A percentile compares a stretch with the other conserved stretches of the same genome.
Evolutionary conservation across 106 monocot genomes (phyloP).

Genomic region (Platanthera zijinensis): DNA sequence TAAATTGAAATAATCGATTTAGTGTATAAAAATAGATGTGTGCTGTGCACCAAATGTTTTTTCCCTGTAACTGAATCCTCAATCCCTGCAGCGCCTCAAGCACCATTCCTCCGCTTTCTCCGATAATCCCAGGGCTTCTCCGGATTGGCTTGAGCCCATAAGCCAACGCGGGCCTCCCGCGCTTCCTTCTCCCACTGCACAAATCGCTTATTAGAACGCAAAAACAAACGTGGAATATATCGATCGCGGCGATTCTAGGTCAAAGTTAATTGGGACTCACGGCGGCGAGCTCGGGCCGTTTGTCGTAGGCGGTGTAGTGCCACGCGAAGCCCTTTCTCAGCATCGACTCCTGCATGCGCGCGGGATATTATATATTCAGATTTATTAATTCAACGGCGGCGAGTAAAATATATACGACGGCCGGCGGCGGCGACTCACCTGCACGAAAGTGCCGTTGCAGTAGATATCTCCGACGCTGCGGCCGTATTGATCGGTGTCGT

Average conservation of each 20-base stretch:
- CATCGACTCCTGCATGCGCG: slow-evolving; percentile 58
- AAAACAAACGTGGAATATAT: not conserved
- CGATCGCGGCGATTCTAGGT: not conserved
- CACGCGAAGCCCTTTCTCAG: slow-evolving; percentile 70
- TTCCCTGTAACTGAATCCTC: no score
- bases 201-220: not conserved
- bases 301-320: slow-evolving; percentile 84
- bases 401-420: not conserved
- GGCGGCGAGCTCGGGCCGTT: slow-evolving; percentile 58
- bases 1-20: no score
- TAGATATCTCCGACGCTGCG: slow-evolving; percentile 79
- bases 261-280: slow-evolving; percentile 19
- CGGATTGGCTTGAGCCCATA: slow-evolving; percentile 75
- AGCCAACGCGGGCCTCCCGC: slow-evolving; percentile 37
- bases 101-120: slow-evolving; percentile 44
- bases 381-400: not conserved
- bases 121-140: slow-evolving; percentile 98
- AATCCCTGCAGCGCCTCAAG: not conserved
- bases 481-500: slow-evolving; percentile 58
- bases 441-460: slow-evolving; percentile 61
- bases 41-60: no score
- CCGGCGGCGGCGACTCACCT: slow-evolving; percentile 32
- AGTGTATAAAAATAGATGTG: no score
- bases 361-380: no score
- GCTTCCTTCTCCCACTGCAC: slow-evolving; percentile 87